phyloP scores from a whole-genome alignment of 2,329 filamentous ascomycete species.

The Septoria linicola region DNA sequence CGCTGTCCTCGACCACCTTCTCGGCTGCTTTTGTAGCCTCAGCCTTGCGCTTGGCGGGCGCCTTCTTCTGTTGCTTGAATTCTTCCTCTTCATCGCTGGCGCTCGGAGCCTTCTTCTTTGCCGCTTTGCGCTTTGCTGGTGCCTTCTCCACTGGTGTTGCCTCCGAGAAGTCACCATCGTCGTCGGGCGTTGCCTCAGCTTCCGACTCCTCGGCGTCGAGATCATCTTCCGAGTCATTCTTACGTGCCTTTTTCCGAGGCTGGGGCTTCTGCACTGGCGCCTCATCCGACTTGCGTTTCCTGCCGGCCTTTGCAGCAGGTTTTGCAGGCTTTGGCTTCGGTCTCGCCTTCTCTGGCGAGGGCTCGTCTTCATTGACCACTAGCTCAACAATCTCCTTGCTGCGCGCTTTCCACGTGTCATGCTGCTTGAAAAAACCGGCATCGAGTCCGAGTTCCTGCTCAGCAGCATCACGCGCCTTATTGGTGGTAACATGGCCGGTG shows the following conservation, averaged over 20 bases:
- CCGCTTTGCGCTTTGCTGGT: slow-evolving; percentile 13
- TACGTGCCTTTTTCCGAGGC: slow-evolving; percentile 29
- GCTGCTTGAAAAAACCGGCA: slow-evolving; percentile 56
- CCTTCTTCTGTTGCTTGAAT: slow-evolving; percentile 12
- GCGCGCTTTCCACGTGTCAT: slow-evolving; percentile 53
- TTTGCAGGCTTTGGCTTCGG: slow-evolving; percentile 24
- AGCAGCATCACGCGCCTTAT: slow-evolving; percentile 53
- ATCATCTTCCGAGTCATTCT: slow-evolving; percentile 22
- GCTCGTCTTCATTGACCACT: slow-evolving; percentile 44
- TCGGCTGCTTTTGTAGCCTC: slow-evolving; percentile 15
- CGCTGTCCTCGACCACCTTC: slow-evolving; percentile 17
- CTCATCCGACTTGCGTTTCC: slow-evolving; percentile 36
- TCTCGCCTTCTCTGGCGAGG: slow-evolving; percentile 25
- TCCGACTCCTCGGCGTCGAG: slow-evolving; percentile 18
- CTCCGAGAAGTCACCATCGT: slow-evolving; percentile 12
- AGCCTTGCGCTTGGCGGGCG: slow-evolving; percentile 12
- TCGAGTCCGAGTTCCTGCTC: slow-evolving; percentile 54
- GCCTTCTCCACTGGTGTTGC: slow-evolving; percentile 7
- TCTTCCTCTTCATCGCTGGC: slow-evolving; percentile 5
- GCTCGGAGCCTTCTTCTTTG: slow-evolving; percentile 16
- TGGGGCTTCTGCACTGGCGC: slow-evolving; percentile 21
- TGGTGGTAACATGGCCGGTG: slow-evolving; percentile 56
- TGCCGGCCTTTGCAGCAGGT: slow-evolving; percentile 26
- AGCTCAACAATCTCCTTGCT: slow-evolving; percentile 56
- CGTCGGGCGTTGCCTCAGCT: slow-evolving; percentile 10